Percentiles rank a stretch among this genome's conserved stretches.
These are phyloP conservation scores for Sphagnum tenellum DNA, from an alignment of 225 moss, liverwort and hornwort species.

Conservation along the genomic window DNA sequence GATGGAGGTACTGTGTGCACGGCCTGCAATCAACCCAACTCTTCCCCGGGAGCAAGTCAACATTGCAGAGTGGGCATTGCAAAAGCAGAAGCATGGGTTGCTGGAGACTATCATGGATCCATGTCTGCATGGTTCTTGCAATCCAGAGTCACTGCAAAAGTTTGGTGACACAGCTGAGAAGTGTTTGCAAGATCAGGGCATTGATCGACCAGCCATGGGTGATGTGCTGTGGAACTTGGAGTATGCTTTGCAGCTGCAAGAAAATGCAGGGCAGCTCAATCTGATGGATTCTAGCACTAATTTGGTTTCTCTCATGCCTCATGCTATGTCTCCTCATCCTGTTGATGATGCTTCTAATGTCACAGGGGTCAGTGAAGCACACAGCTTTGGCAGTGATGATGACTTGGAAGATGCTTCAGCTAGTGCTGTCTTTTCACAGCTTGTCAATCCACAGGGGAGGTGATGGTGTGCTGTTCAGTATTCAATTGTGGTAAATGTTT, in stretches of 20 bases:
- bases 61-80: conserved; percentile 89
- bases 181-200: conserved; percentile 77
- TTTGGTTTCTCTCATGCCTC: conserved; percentile 34
- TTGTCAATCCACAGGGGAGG: conserved; percentile 94
- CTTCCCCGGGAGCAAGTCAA: conserved; percentile 78
- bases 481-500: too few species aligned
- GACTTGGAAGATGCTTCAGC: conserved; percentile 69
- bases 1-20: conserved; percentile 88
- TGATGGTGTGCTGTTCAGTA: conserved; percentile 14
- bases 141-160: conserved; percentile 58
- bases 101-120: conserved; percentile 82
- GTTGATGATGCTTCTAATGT: conserved; percentile 49
- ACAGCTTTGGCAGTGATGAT: conserved; percentile 45
- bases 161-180: conserved; percentile 94
- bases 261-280: conserved; percentile 49
- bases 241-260: conserved; percentile 75
- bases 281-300: conserved; percentile 67
- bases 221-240: conserved; percentile 96
- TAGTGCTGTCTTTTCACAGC: conserved; percentile 90
- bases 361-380: conserved; percentile 38
- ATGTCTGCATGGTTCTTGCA: conserved; percentile 44
- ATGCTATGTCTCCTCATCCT: conserved; percentile 33
- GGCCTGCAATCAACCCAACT: conserved; percentile 75
- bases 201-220: conserved; percentile 85
- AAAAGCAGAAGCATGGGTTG: conserved; percentile 74